Base-by-base conservation (phyloP, 495 filamentous ascomycete species). In the Astrocystis sublimbata region DNA sequence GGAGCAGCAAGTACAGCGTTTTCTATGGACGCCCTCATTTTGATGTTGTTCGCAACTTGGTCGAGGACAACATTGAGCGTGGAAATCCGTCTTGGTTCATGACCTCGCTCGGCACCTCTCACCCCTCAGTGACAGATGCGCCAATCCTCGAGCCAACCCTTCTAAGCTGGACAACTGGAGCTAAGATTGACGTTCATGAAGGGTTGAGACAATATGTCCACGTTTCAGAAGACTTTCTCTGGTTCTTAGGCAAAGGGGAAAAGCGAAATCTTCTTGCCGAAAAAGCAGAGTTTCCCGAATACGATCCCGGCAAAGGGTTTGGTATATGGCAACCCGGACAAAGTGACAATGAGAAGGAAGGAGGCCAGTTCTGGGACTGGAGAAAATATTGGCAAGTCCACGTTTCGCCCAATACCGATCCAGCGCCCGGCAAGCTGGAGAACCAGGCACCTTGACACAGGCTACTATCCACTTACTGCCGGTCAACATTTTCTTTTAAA, bases 21-120 rank as follows among this genome's bases (percentile, higher is more conserved):
- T 83, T 85, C 60, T 78, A 83, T 65, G 80, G 76, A 33, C 75
- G 78, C 19, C 71, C 79, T 19, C 82, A 84, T 63, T 84, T 84
- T 46, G 77, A 80, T 28, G 77, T 78, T 3, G 81, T 85, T 15
- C 69, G 68, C 58, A 73, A 78, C 15, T 62, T 84, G 17, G 79
- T 77, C 10, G 68, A 71, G 38, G 73, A 71, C n/a, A 75, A 73
- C 41, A 71, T 68, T 23, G 21, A 54, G 40, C 62, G 76, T 13
- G 73, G 72, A 1, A 68, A 73, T 45, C 67, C 76, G 15, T 71
- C 72, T 0, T 85, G 82, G 82, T 85, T 85, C 65, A 73, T 82
- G 62, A 85, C 82, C 1, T 71, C 67, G 0, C 64, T 79, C 2
- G 81, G 81, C 21, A 83, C 79, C 0, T 75, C 81, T 3, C 82